Evolutionary conservation across 345 rosid genomes (phyloP).

Genomic region (Hypericum androsaemum): DNA sequence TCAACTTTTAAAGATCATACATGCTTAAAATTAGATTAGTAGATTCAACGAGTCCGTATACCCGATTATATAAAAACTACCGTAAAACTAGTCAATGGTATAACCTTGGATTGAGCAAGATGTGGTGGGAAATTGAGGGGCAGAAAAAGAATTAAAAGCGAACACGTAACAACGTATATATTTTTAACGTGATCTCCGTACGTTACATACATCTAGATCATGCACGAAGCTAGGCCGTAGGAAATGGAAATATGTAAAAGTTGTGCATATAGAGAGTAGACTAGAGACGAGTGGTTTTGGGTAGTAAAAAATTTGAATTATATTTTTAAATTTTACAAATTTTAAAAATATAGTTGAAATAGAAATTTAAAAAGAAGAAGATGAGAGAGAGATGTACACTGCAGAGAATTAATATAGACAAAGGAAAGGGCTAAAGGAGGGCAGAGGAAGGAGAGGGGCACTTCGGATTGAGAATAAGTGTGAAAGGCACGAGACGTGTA

Average conservation of each 20-base stretch:
- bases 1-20: too few relatives aligned
- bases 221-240: constrained; percentile 11
- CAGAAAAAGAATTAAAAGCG: too few relatives aligned
- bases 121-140: too few relatives aligned
- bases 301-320: not conserved
- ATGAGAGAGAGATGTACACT: not conserved
- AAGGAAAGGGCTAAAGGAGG: not conserved
- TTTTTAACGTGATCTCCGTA: too few relatives aligned
- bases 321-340: too few relatives aligned
- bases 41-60: too few relatives aligned
- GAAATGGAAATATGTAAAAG: constrained; percentile 17
- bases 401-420: constrained; percentile 11
- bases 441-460: not conserved
- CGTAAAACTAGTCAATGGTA: too few relatives aligned
- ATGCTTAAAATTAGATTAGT: too few relatives aligned
- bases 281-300: not conserved
- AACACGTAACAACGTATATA: too few relatives aligned
- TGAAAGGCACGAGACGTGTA: constrained; percentile 1
- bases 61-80: too few relatives aligned
- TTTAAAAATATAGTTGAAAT: too few relatives aligned
- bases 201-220: constrained; percentile 12
- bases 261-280: constrained; percentile 5
- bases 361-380: not conserved
- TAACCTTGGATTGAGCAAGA: too few relatives aligned
- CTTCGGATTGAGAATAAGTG: constrained; percentile 2